Evolutionary conservation across 225 moss, liverwort and hornwort species (phyloP).

Genomic region (Ulota crispa): DNA sequence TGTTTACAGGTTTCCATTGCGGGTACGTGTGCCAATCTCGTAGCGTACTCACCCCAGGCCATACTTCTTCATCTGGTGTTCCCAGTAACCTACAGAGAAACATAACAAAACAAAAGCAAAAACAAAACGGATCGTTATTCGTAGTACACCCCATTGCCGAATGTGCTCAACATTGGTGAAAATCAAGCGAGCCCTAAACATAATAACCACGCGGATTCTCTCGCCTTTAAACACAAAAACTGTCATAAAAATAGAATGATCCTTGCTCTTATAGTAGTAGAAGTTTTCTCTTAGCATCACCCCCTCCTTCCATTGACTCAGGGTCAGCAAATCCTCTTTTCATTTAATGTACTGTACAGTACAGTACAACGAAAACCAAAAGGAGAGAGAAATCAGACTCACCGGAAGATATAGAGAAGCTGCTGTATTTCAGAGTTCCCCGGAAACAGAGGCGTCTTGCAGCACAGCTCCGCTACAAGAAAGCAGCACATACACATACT

Average conservation of each 20-base stretch:
- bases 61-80: constrained; percentile 68
- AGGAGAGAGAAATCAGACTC: constrained; percentile 2
- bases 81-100: constrained; percentile 58
- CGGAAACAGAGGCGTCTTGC: constrained; percentile 53
- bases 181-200: too few relatives aligned
- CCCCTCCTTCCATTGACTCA: not conserved
- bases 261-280: too few relatives aligned
- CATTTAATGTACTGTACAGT: too few relatives aligned
- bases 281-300: too few relatives aligned
- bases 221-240: not conserved
- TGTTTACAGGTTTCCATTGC: constrained; percentile 69
- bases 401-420: constrained; percentile 56
- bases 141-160: not conserved
- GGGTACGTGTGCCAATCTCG: constrained; percentile 85
- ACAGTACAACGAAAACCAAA: not conserved
- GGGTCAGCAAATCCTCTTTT: not conserved
- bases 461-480: constrained; percentile 50
- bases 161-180: too few relatives aligned
- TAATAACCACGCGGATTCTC: not conserved
- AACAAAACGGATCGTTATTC: not conserved
- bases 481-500: constrained; percentile 5
- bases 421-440: constrained; percentile 57
- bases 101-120: too few relatives aligned
- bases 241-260: not conserved
- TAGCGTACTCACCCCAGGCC: constrained; percentile 76